These are phyloP conservation scores for Pelargonium australe DNA, from an alignment of 441 rosid genomes.

Conservation along the genomic window DNA sequence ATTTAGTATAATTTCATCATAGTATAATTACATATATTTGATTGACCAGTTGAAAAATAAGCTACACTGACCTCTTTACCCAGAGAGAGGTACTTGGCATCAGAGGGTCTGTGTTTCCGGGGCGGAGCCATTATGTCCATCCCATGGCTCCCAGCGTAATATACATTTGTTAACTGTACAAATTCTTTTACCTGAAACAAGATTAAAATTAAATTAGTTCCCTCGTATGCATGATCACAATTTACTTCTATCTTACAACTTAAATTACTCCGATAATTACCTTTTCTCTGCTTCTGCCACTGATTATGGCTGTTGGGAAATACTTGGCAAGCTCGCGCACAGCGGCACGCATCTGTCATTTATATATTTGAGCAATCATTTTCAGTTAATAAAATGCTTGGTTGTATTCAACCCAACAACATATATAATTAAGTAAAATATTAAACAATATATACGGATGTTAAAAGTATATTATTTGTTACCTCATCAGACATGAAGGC, in stretches of 20 bases:
- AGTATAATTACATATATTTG: not conserved
- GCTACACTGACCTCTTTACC: constrained; percentile 19
- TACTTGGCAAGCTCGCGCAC: constrained; percentile 34
- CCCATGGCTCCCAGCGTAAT: constrained; percentile 52
- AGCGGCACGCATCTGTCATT: constrained; percentile 38
- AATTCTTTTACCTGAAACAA: constrained; percentile 32
- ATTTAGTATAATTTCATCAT: not conserved
- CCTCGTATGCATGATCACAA: not conserved
- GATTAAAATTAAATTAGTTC: not conserved
- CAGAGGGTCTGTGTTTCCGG: constrained; percentile 14
- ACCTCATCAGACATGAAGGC: constrained; percentile 44
- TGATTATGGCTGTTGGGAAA: constrained; percentile 40
- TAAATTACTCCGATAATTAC: constrained; percentile 10
- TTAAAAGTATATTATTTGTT: not conserved
- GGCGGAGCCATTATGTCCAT: constrained; percentile 43
- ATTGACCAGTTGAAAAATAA: not conserved
- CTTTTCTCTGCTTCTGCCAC: constrained; percentile 43
- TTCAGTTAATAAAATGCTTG: not conserved
- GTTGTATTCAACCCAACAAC: too few relatives aligned
- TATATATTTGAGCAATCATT: not conserved
- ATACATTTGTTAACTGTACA: constrained; percentile 33
- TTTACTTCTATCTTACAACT: not conserved
- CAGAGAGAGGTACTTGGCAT: constrained; percentile 18
- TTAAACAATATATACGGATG: too few relatives aligned
- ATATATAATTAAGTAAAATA: not conserved